phyloP scores from a whole-genome alignment of 345 rosid species.

The Hevea brasiliensis region DNA sequence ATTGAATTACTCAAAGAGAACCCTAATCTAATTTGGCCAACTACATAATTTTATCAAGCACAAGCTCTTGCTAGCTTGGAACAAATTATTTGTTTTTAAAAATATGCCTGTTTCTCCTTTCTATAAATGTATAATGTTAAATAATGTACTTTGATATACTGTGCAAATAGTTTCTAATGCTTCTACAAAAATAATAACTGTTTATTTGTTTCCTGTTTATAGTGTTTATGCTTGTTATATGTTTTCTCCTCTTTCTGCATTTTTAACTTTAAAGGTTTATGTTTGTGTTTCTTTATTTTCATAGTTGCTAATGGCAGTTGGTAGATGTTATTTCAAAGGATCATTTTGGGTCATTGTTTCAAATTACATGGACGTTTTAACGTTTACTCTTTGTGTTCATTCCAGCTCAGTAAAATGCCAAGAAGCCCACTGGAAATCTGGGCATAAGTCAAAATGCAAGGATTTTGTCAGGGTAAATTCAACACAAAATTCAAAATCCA shows the following conservation, averaged over 20 bases:
- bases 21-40: not conserved
- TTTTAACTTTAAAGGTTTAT: not conserved
- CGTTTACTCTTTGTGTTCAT: constrained; percentile 6
- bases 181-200: not conserved
- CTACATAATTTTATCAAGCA: not conserved
- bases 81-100: too few relatives aligned
- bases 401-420: constrained; percentile 73
- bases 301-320: too few relatives aligned
- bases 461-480: constrained; percentile 24
- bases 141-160: not conserved
- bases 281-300: not conserved
- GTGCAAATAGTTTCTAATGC: not conserved
- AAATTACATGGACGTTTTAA: not conserved
- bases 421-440: constrained; percentile 61
- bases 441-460: constrained; percentile 61
- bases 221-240: not conserved
- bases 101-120: too few relatives aligned
- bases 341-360: not conserved
- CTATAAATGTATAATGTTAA: not conserved
- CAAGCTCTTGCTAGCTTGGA: not conserved
- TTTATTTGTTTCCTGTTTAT: not conserved
- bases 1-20: too few relatives aligned
- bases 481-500: constrained; percentile 21
- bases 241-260: not conserved
- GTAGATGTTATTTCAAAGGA: too few relatives aligned